A percentile compares a stretch with the other conserved stretches of the same genome.
Conservation (phyloP, 495 filamentous ascomycete species). For the Neurospora sp. region DNA sequence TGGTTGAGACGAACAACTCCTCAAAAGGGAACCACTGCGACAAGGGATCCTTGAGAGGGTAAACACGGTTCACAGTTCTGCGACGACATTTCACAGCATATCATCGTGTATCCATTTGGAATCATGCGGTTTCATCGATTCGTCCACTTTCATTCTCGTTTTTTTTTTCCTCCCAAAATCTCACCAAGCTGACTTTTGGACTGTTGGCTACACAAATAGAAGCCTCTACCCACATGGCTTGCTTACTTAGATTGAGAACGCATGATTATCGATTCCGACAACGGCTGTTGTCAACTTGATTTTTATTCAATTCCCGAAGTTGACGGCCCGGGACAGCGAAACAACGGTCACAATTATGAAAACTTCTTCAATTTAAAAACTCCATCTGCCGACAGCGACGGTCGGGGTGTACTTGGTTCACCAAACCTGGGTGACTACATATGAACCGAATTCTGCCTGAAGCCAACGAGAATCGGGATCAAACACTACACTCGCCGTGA, state of each 20-base stretch:
- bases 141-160: background rate
- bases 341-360: background rate
- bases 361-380: background rate
- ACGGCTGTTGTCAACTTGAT: background rate
- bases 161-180: background rate
- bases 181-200: background rate
- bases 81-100: background rate
- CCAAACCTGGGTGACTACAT: background rate
- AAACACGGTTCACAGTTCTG: background rate
- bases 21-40: background rate
- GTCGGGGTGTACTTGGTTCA: background rate
- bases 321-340: no score
- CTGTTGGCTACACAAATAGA: background rate
- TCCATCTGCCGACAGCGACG: background rate
- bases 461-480: background rate
- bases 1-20: background rate
- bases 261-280: background rate
- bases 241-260: background rate
- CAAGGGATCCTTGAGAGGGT: background rate
- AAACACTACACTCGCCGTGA: background rate
- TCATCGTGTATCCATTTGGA: background rate
- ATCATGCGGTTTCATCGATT: background rate
- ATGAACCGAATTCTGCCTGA: background rate
- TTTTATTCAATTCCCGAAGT: background rate
- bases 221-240: background rate